Evolutionary conservation across 768 basidiomycete species (phyloP), one percentile per base, ranked within the genome.

Genomic region (Lactifluus rugatus): DNA sequence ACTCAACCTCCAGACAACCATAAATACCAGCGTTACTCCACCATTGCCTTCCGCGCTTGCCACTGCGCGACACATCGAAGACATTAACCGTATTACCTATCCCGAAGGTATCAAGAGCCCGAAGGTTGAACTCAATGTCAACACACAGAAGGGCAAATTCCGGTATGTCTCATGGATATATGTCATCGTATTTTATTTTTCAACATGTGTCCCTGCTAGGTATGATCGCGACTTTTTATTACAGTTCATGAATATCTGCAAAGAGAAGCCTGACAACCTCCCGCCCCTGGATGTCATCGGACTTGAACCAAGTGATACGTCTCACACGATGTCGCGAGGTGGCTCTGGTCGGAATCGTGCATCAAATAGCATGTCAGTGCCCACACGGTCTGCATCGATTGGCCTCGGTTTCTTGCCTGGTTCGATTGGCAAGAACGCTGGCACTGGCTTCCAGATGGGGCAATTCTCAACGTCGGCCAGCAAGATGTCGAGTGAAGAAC

Each of bases 191-290:
- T 10, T 5, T 28, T 62, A 34, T 6, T 44, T 31, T 56, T 60
- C 52, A 62, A 32, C 48, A 28, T 17, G 14, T 36, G 36, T 36
- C 23, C 52, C 9, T 49, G 26, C 17, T 61, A 92, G 95, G 67
- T 99, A 99, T 70, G 93, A 97, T 70, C 92, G 94, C 36, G 92
- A 94, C 19, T 99, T 99, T 83, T 80, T 99, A 25, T 73, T 99
- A 58, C 95, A 99, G 69, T 99, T 99, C 75, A 93, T 96, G 89
- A 73, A 75, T 23, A 73, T 95, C 60, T 99, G 96, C 78, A 89
- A 84, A 71, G 95, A 97, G 74, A 94, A 93, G 72, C 95, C 96
- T 3, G 92, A 90, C 54, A 78, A 81, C 55, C 84, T 97, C 26
- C 92, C 93, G 41, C 82, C 91, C 60, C 80, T 97, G 54, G 92